A percentile compares a stretch with the other conserved stretches of the same genome.
Evolutionary conservation across 495 filamentous ascomycete genomes (phyloP).

Genomic region (Aspergillus homomorphus): DNA sequence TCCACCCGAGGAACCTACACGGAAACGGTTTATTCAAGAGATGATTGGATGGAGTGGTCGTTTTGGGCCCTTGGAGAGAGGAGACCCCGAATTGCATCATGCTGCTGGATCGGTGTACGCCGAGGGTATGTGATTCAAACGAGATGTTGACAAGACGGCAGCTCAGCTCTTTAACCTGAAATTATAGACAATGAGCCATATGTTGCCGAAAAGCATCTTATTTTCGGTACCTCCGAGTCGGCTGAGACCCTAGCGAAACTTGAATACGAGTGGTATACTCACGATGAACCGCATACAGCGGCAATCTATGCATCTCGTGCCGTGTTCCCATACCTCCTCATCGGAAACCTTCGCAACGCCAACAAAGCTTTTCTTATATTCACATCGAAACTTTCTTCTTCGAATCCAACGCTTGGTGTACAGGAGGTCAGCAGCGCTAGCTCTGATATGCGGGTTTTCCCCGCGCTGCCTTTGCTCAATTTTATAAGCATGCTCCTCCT

Average conservation of each 20-base stretch:
- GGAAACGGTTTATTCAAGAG: slow-evolving; percentile 88
- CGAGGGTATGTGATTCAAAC: slow-evolving; percentile 53
- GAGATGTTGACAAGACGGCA: background rate
- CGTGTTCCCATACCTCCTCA: slow-evolving; percentile 86
- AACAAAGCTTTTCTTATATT: slow-evolving; percentile 79
- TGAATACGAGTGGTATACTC: slow-evolving; percentile 91
- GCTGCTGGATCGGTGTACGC: slow-evolving; percentile 84
- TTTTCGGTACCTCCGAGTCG: slow-evolving; percentile 86
- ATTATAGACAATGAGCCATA: slow-evolving; percentile 75
- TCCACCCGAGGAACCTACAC: slow-evolving; percentile 75
- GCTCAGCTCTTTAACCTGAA: slow-evolving; percentile 13
- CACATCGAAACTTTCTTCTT: slow-evolving; percentile 63
- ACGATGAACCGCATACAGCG: slow-evolving; percentile 84
- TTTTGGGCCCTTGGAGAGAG: slow-evolving; percentile 81
- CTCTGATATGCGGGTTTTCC: slow-evolving; percentile 77
- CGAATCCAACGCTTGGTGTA: slow-evolving; percentile 65
- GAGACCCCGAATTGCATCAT: slow-evolving; percentile 94
- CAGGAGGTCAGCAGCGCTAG: slow-evolving; percentile 78
- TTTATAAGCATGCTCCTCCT: slow-evolving; percentile 83
- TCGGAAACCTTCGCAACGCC: slow-evolving; percentile 85
- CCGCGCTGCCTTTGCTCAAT: slow-evolving; percentile 83
- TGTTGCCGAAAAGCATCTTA: slow-evolving; percentile 86
- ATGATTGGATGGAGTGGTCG: slow-evolving; percentile 85
- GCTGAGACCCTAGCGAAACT: slow-evolving; percentile 72
- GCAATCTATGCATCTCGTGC: slow-evolving; percentile 86